A percentile compares a stretch with the other conserved stretches of the same genome.
Evolutionary conservation across 2,329 filamentous ascomycete species (phyloP).

Genomic region (Aspergillus pseudoterreus): DNA sequence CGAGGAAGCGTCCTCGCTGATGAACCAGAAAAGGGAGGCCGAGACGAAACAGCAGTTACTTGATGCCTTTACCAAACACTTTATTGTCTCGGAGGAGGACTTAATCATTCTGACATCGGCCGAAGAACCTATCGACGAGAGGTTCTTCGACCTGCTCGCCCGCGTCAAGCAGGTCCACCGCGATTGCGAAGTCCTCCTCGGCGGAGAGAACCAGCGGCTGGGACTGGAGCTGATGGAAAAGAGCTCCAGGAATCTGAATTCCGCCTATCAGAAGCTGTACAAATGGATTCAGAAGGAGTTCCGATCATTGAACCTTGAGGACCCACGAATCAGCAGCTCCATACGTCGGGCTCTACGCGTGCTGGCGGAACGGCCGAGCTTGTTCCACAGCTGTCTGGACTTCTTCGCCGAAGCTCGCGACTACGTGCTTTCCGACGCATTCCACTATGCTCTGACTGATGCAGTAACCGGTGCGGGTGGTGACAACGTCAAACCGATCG

Average conservation of each 20-base stretch:
- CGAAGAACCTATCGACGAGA: constrained; percentile 77
- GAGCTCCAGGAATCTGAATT: constrained; percentile 79
- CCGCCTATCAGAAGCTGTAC: constrained; percentile 92
- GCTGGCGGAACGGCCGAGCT: constrained; percentile 78
- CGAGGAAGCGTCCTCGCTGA: constrained; percentile 69
- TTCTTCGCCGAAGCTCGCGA: constrained; percentile 90
- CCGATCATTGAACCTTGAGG: constrained; percentile 86
- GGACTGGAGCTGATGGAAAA: constrained; percentile 90
- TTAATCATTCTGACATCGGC: constrained; percentile 70
- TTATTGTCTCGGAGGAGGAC: constrained; percentile 80
- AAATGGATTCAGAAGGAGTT: constrained; percentile 94
- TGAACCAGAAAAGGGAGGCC: constrained; percentile 68
- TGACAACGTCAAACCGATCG: constrained; percentile 79
- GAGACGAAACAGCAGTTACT: constrained; percentile 78
- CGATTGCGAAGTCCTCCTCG: constrained; percentile 84
- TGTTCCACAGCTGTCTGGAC: constrained; percentile 92
- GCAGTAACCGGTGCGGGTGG: constrained; percentile 55
- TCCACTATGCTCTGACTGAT: constrained; percentile 83
- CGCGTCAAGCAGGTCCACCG: constrained; percentile 83
- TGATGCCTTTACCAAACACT: constrained; percentile 73
- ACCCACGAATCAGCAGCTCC: constrained; percentile 81
- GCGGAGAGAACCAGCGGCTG: constrained; percentile 82
- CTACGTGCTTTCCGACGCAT: constrained; percentile 79
- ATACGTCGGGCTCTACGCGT: constrained; percentile 82
- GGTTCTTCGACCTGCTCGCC: constrained; percentile 73